Conservation (phyloP, 2,329 filamentous ascomycete genomes). For the Rutstroemia sp. region DNA sequence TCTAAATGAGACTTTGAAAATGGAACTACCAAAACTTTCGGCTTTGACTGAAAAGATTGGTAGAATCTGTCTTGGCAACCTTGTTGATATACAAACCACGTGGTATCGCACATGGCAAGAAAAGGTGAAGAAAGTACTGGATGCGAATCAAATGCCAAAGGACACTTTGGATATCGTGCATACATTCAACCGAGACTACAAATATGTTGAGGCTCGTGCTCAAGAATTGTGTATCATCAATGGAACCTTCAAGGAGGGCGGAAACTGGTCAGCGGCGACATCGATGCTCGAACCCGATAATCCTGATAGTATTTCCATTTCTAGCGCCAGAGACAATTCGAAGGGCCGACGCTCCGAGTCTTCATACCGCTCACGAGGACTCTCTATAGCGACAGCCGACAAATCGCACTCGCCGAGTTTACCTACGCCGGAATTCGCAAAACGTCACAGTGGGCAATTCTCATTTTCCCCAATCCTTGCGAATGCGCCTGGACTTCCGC, state of each 20-base stretch:
- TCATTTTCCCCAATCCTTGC: conserved; percentile 47
- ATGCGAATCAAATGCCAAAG: conserved; percentile 54
- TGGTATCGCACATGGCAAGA: conserved; percentile 83
- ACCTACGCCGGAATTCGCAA: conserved; percentile 58
- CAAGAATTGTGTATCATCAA: conserved; percentile 71
- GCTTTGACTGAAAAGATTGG: conserved; percentile 74
- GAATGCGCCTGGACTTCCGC: conserved; percentile 40
- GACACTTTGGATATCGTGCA: conserved; percentile 67
- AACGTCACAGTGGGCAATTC: conserved; percentile 60
- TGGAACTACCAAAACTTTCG: conserved; percentile 82
- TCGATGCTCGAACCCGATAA: conserved; percentile 32
- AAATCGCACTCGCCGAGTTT: conserved; percentile 52
- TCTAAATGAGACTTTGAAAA: conserved; percentile 86
- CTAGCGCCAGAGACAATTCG: not conserved
- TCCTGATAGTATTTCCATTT: conserved; percentile 22
- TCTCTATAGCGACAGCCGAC: conserved; percentile 47
- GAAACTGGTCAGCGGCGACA: conserved; percentile 24
- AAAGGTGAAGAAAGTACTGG: conserved; percentile 70
- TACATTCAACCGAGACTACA: conserved; percentile 73
- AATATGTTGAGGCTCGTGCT: conserved; percentile 65
- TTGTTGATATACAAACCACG: conserved; percentile 73
- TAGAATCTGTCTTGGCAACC: conserved; percentile 73
- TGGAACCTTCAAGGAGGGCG: conserved; percentile 42
- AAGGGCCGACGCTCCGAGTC: conserved; percentile 25
- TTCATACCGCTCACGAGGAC: conserved; percentile 43